Conservation (phyloP, 73 alveolate genomes). For the Blepharisma japonicum region DNA sequence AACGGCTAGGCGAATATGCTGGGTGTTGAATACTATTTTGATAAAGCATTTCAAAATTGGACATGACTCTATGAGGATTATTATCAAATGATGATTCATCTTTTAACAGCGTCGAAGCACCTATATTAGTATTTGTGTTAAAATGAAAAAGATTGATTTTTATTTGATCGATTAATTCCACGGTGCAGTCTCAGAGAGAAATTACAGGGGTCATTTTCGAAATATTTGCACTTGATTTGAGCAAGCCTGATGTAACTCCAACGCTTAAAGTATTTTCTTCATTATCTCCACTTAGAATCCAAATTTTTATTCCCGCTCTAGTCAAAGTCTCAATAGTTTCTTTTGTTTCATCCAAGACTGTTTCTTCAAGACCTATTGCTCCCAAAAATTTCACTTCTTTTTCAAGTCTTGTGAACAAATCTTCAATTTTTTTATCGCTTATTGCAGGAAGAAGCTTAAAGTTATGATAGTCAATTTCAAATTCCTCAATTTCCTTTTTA, state of each 20-base stretch:
- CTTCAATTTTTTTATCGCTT: background rate
- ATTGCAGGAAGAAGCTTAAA: background rate
- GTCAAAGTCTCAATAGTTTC: background rate
- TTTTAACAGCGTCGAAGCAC: background rate
- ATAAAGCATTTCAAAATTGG: background rate
- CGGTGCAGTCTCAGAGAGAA: background rate
- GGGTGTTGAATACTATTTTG: background rate
- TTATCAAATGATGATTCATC: background rate
- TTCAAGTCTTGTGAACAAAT: background rate
- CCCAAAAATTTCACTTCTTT: background rate
- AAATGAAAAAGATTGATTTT: background rate
- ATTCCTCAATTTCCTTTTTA: background rate
- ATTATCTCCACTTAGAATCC: constrained; percentile 27
- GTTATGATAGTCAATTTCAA: constrained; percentile 16
- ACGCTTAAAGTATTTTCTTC: constrained; percentile 17
- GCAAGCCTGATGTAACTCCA: constrained; percentile 15
- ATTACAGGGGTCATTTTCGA: background rate
- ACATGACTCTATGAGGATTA: background rate
- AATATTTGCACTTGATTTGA: background rate
- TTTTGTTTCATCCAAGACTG: background rate
- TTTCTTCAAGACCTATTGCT: background rate
- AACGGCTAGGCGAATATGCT: background rate
- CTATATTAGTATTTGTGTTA: background rate
- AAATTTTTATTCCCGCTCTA: background rate
- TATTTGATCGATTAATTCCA: background rate